Evolutionary conservation across 495 filamentous ascomycete species (phyloP).

Genomic region (Bacidia rubella): DNA sequence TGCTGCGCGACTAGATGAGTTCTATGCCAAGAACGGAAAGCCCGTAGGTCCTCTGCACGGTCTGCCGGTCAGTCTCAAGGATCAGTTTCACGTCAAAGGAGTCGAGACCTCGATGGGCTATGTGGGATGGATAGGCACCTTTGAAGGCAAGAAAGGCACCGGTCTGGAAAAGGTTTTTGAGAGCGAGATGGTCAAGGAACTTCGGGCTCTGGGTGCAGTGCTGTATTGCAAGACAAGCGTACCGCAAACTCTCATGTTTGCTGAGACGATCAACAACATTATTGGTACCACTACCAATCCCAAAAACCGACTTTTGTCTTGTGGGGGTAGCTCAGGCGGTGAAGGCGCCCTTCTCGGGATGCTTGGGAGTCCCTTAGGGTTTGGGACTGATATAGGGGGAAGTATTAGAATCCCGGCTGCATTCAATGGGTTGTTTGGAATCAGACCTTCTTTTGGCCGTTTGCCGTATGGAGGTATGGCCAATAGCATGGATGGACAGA

Average conservation of each 20-base stretch:
- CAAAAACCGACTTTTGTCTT: slow-evolving; percentile 34
- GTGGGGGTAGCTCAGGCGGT: slow-evolving; percentile 53
- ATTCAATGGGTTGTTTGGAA: slow-evolving; percentile 49
- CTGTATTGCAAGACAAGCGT: slow-evolving; percentile 55
- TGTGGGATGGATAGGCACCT: slow-evolving; percentile 33
- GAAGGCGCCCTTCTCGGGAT: slow-evolving; percentile 45
- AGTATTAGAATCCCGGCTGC: slow-evolving; percentile 52
- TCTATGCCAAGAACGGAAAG: slow-evolving; percentile 32
- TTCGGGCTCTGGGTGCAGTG: slow-evolving; percentile 45
- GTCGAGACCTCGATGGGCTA: slow-evolving; percentile 56
- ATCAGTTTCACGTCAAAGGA: slow-evolving; percentile 55
- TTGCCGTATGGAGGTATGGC: slow-evolving; percentile 37
- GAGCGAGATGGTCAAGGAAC: slow-evolving; percentile 37
- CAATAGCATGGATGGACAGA: slow-evolving; percentile 47
- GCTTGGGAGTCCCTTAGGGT: slow-evolving; percentile 39
- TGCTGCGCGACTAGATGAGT: slow-evolving; percentile 45
- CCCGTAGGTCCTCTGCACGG: slow-evolving; percentile 50
- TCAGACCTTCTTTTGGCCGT: slow-evolving; percentile 33
- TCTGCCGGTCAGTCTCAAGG: slow-evolving; percentile 53
- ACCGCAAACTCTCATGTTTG: slow-evolving; percentile 46
- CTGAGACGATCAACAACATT: slow-evolving; percentile 45
- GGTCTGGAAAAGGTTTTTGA: slow-evolving; percentile 26
- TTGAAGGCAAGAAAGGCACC: slow-evolving; percentile 33
- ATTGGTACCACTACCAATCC: slow-evolving; percentile 56
- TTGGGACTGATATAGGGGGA: slow-evolving; percentile 64